Percentiles rank a stretch among this genome's conserved stretches.
Conservation (phyloP, 1,284 basidiomycete species). For the Pholiota adiposa region DNA sequence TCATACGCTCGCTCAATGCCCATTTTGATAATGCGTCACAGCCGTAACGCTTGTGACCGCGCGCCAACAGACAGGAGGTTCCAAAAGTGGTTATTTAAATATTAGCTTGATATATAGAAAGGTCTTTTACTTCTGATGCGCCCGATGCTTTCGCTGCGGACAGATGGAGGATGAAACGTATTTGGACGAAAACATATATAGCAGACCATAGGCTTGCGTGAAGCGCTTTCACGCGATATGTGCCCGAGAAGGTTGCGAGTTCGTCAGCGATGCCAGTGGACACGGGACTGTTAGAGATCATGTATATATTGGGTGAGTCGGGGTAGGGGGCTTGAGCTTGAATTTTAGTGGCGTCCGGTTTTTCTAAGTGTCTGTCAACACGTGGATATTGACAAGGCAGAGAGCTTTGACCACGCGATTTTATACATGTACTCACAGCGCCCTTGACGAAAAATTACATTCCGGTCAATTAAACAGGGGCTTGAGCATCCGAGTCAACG, state of each 20-base stretch:
- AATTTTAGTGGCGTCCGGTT: neutral
- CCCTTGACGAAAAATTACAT: neutral
- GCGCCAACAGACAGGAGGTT: neutral
- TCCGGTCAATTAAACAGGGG: neutral
- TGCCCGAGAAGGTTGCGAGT: neutral
- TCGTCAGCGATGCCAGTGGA: neutral
- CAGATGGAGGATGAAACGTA: neutral
- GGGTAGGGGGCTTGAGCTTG: neutral
- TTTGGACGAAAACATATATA: neutral
- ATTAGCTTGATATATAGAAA: neutral
- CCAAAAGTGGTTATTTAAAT: neutral
- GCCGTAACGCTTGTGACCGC: neutral
- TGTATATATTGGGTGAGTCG: neutral
- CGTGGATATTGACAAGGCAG: neutral
- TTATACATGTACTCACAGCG: neutral
- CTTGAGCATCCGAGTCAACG: conserved; percentile 6
- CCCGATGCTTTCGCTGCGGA: neutral
- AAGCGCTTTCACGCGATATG: neutral
- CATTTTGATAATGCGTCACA: neutral
- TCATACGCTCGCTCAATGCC: neutral
- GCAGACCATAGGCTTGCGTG: neutral
- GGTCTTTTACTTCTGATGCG: neutral
- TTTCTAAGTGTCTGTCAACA: neutral
- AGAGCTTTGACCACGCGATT: neutral
- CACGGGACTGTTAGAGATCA: conserved; percentile 1